Conservation (phyloP, 169 alveolate species). For the Eimeria maxima region DNA sequence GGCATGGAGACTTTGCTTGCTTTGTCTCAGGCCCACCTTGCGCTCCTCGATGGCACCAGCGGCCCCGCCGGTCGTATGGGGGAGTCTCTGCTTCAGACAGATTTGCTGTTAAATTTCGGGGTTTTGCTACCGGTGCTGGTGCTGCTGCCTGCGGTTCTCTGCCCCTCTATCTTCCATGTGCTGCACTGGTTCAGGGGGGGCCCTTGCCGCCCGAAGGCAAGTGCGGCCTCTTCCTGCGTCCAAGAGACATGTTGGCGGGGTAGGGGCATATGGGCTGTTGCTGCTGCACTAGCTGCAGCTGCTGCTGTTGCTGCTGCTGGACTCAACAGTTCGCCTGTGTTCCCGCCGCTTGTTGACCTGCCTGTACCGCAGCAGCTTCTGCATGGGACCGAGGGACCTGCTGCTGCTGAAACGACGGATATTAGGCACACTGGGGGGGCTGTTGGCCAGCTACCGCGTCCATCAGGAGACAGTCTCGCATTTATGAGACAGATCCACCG, state of each 20-base stretch:
- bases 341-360: neutral
- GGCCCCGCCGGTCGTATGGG: slow-evolving; percentile 70
- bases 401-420: neutral
- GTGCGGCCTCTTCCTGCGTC: neutral
- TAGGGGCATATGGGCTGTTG: neutral
- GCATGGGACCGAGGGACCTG: neutral
- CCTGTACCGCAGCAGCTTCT: slow-evolving; percentile 13
- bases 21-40: slow-evolving; percentile 46
- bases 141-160: slow-evolving; percentile 64
- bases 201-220: neutral
- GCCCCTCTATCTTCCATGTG: slow-evolving; percentile 18
- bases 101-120: slow-evolving; percentile 22
- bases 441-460: neutral
- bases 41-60: slow-evolving; percentile 59
- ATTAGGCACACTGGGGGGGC: neutral
- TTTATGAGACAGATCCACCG: neutral
- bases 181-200: neutral
- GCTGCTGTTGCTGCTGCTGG: neutral
- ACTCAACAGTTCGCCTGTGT: neutral
- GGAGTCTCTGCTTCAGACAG: slow-evolving; percentile 26
- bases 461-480: neutral
- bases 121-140: slow-evolving; percentile 63
- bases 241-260: neutral
- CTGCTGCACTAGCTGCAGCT: slow-evolving; percentile 20
- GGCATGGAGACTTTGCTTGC: neutral